Percentiles rank a stretch among this genome's conserved stretches.
Conservation (phyloP, 805 yeast species). For the Maudiozyma saulgeensis region DNA sequence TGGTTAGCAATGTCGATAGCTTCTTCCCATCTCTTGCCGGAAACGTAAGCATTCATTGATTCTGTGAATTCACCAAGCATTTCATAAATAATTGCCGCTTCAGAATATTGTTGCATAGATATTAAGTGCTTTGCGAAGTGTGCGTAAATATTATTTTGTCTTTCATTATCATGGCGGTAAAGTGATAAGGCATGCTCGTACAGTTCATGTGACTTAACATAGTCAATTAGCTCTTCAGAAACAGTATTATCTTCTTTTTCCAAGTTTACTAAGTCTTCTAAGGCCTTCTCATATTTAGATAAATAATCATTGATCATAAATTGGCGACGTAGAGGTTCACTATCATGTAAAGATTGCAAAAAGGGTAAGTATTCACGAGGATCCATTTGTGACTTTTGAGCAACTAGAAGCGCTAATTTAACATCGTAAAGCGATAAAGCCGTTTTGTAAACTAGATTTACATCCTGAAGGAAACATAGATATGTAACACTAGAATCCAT, state of each 20-base stretch:
- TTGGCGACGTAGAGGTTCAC: slow-evolving; percentile 53
- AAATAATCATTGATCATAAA: slow-evolving; percentile 75
- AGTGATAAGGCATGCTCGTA: slow-evolving; percentile 59
- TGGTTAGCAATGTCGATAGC: slow-evolving; percentile 55
- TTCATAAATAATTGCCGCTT: slow-evolving; percentile 76
- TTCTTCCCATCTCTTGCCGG: slow-evolving; percentile 76
- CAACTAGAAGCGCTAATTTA: slow-evolving; percentile 68
- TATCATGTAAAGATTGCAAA: slow-evolving; percentile 65
- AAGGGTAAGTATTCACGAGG: slow-evolving; percentile 96
- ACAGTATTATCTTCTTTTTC: slow-evolving; percentile 27
- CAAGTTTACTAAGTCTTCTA: slow-evolving; percentile 50
- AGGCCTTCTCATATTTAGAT: slow-evolving; percentile 58
- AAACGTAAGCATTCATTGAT: slow-evolving; percentile 62
- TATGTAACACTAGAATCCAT: slow-evolving; percentile 68
- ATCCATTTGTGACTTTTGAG: slow-evolving; percentile 95
- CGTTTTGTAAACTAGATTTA: slow-evolving; percentile 66
- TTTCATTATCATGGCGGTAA: slow-evolving; percentile 46
- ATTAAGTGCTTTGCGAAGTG: slow-evolving; percentile 56
- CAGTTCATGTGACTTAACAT: slow-evolving; percentile 58
- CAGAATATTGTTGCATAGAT: slow-evolving; percentile 48
- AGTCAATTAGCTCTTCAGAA: slow-evolving; percentile 54
- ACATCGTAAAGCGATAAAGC: slow-evolving; percentile 80
- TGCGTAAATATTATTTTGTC: slow-evolving; percentile 45
- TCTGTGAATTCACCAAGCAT: slow-evolving; percentile 43
- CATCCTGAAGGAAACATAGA: slow-evolving; percentile 83